Evolutionary conservation across 2,329 filamentous ascomycete species (phyloP), one percentile per base, ranked within the genome.

Genomic region (Colletotrichum plurivorum): DNA sequence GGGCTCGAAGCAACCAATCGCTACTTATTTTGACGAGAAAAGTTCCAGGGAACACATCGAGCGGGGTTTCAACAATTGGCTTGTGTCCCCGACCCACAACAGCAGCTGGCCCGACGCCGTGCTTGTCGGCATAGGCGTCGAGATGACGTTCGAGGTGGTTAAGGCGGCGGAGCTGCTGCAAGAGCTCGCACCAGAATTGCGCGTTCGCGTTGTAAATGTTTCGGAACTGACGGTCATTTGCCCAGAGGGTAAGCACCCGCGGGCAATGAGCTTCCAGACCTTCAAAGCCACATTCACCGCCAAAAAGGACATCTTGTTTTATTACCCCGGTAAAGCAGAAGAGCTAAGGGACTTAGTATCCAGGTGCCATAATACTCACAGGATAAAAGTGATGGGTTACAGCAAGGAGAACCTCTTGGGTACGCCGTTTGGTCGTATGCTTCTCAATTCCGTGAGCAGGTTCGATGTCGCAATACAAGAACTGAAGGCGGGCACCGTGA

Each of bases 401-500:
- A 84, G 84, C 27, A 90, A 92, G 74, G 90, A 92, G 76, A 90
- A 89, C 0, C 88, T 83, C 60, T 92, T 90, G 1, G 92, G 89
- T 0, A 92, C 89, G 2, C 90, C 90, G 2, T 92, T 92, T 72
- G 88, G 92, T 73, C 92, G 92, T 90, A 89, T 92, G 89, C 81
- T 92, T 1, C 77, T 86, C 5, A 92, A 93, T 73, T 73, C 80
- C 20, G 87, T 90, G 2, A 89, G 85, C 18, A 80, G 89, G 49
- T 92, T 86, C 72, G 84, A 92, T 75, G 83, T 92, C 20, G 88
- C 87, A 0, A 81, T 84, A 70, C 78, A 84, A 12, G 90, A 89
- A 2, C 73, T 92, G 56, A 79, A 77, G 51, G 84, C 83, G 1
- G 88, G 79, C 0, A 81, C 84, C 1, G 78, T 77, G 72, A 72